Percentiles rank a stretch among this genome's conserved stretches.
Evolutionary conservation across 441 rosid genomes (phyloP).

Genomic region (Pelargonium fulgidum): DNA sequence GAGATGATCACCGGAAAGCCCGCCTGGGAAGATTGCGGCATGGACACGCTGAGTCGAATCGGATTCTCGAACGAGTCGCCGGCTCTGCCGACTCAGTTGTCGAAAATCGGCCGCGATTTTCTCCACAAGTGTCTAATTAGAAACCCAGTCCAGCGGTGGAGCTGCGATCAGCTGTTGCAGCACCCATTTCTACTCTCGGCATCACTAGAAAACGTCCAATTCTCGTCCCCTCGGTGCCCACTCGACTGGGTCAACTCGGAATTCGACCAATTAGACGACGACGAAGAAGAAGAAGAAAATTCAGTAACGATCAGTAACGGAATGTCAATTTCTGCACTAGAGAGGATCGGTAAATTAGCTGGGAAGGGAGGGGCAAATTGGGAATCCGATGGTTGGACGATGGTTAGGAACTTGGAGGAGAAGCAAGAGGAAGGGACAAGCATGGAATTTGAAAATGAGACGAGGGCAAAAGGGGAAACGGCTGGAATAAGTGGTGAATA

Average conservation of each 20-base stretch:
- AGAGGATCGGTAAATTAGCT: constrained; percentile 40
- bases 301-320: background rate
- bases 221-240: constrained; percentile 64
- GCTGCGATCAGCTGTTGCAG: constrained; percentile 55
- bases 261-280: constrained; percentile 28
- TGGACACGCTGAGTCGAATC: constrained; percentile 40
- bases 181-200: constrained; percentile 49
- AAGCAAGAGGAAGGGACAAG: constrained; percentile 13
- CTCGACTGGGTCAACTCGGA: constrained; percentile 45
- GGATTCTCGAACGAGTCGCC: constrained; percentile 48
- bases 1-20: constrained; percentile 70
- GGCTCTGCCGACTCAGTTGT: constrained; percentile 31
- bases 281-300: background rate
- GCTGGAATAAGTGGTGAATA: constrained; percentile 20
- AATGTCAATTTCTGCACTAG: constrained; percentile 20
- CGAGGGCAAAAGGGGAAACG: constrained; percentile 20
- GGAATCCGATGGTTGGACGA: constrained; percentile 63
- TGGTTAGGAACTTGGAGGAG: constrained; percentile 31
- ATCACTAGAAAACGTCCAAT: constrained; percentile 16
- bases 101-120: constrained; percentile 53
- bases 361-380: constrained; percentile 30
- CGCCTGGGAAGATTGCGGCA: constrained; percentile 53
- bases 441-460: constrained; percentile 26
- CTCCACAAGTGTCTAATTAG: constrained; percentile 48
- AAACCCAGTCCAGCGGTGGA: constrained; percentile 51